Conservation (phyloP, 306 rosid genomes). For the Pyrus pyrifolia region DNA sequence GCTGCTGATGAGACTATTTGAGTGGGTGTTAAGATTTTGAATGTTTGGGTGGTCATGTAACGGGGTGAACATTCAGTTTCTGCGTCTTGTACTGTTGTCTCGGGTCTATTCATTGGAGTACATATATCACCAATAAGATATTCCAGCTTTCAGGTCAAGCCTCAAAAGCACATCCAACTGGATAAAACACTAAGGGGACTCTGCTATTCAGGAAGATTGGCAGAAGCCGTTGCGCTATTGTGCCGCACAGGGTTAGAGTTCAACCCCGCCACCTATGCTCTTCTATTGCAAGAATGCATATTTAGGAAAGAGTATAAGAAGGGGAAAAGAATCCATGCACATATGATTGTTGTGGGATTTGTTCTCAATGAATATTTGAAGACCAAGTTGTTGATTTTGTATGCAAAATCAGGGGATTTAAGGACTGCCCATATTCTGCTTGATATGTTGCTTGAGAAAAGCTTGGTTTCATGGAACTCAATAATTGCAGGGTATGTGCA, state of each 20-base stretch:
- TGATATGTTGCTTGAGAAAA: constrained; percentile 36
- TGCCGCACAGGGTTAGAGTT: constrained; percentile 31
- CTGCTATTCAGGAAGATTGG: constrained; percentile 54
- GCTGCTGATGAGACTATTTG: background rate
- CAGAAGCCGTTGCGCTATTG: constrained; percentile 53
- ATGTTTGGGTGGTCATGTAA: background rate
- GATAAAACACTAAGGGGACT: constrained; percentile 43
- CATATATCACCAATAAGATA: constrained; percentile 33
- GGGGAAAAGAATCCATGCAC: constrained; percentile 56
- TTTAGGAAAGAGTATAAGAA: constrained; percentile 48
- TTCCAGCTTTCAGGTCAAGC: constrained; percentile 80
- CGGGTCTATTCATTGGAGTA: constrained; percentile 20
- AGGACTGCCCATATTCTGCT: constrained; percentile 46
- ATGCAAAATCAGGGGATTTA: constrained; percentile 54
- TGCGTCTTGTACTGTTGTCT: constrained; percentile 14
- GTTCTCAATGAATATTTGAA: constrained; percentile 45
- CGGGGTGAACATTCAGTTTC: background rate
- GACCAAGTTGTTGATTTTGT: constrained; percentile 54
- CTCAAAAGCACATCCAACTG: constrained; percentile 22
- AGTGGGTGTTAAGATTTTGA: background rate
- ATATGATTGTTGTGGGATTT: constrained; percentile 55
- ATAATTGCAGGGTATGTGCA: constrained; percentile 55
- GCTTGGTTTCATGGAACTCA: constrained; percentile 64
- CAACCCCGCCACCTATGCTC: constrained; percentile 42
- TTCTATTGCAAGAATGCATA: constrained; percentile 76